Evolutionary conservation across 192 early-diverging fungal genomes (phyloP).

Genomic region (Coemansia sp.): DNA sequence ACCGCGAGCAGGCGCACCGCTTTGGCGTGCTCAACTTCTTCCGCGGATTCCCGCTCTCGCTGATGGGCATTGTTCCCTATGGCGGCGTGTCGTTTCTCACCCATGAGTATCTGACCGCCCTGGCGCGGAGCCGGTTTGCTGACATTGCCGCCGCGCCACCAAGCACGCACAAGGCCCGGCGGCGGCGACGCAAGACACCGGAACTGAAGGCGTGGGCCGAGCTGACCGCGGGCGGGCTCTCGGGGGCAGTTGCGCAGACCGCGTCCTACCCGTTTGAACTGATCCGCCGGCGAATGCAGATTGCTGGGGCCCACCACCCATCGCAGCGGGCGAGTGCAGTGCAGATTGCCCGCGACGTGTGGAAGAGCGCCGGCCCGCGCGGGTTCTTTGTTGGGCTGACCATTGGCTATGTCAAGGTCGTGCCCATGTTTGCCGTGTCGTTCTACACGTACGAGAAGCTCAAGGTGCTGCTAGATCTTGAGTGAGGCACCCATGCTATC

Average conservation of each 20-base stretch:
- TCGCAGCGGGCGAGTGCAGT: conserved; percentile 48
- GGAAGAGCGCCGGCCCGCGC: conserved; percentile 56
- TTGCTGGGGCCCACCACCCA: conserved; percentile 59
- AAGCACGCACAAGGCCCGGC: neutral
- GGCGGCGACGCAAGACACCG: conserved; percentile 45
- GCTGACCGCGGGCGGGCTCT: conserved; percentile 71
- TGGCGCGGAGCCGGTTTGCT: conserved; percentile 51
- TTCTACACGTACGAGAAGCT: conserved; percentile 79
- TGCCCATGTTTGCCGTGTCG: conserved; percentile 84
- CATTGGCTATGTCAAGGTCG: conserved; percentile 94
- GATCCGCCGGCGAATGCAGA: conserved; percentile 79
- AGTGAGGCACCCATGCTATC: conserved; percentile 7
- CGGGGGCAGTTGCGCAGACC: conserved; percentile 82
- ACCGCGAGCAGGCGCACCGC: conserved; percentile 63
- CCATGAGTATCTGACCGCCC: conserved; percentile 68
- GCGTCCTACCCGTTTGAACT: conserved; percentile 90
- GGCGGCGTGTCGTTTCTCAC: conserved; percentile 91
- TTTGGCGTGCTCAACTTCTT: conserved; percentile 78
- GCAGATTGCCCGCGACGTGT: conserved; percentile 62
- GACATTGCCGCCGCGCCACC: conserved; percentile 18
- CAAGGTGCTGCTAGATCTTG: conserved; percentile 35
- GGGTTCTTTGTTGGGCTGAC: conserved; percentile 97
- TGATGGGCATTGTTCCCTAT: conserved; percentile 94
- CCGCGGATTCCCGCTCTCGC: conserved; percentile 81
- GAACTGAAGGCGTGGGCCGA: conserved; percentile 71